phyloP scores from a whole-genome alignment of 495 filamentous ascomycete species.

The Hyaloscypha hepaticicola region DNA sequence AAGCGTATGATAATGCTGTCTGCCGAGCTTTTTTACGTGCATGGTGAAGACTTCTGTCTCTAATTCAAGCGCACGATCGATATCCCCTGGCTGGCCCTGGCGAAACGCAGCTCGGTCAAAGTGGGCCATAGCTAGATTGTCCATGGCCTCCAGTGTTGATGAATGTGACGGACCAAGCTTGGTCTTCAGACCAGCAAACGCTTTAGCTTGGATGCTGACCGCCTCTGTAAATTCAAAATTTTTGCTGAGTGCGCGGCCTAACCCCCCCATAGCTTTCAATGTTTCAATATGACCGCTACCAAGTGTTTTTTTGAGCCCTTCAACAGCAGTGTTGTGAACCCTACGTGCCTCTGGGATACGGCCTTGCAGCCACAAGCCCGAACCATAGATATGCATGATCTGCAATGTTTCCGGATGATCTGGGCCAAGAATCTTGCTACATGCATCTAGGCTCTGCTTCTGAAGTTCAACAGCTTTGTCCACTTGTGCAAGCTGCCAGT shows the following conservation, averaged over 20 bases:
- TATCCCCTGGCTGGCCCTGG: background rate
- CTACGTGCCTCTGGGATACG: background rate
- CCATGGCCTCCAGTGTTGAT: background rate
- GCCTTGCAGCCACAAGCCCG: background rate
- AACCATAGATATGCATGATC: slow-evolving; percentile 1
- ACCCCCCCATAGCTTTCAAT: background rate
- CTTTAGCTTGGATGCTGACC: background rate
- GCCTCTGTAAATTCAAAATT: background rate
- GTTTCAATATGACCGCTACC: background rate
- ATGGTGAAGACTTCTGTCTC: slow-evolving; percentile 11
- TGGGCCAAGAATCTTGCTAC: slow-evolving; percentile 19
- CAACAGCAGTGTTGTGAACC: background rate
- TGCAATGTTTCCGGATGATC: slow-evolving; percentile 1
- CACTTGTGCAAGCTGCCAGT: background rate
- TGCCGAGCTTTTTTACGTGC: slow-evolving; percentile 29
- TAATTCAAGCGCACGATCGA: background rate
- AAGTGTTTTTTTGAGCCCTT: background rate
- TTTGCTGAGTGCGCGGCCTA: background rate
- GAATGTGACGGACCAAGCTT: background rate
- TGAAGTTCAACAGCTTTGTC: background rate
- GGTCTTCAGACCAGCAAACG: background rate
- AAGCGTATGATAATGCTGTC: slow-evolving; percentile 32
- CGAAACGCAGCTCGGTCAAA: background rate
- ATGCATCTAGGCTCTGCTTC: slow-evolving; percentile 28
- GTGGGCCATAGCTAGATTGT: background rate